Percentiles rank a stretch among this genome's conserved stretches.
phyloP scores from a whole-genome alignment of 306 rosid species.

The Cyamopsis tetragonoloba region DNA sequence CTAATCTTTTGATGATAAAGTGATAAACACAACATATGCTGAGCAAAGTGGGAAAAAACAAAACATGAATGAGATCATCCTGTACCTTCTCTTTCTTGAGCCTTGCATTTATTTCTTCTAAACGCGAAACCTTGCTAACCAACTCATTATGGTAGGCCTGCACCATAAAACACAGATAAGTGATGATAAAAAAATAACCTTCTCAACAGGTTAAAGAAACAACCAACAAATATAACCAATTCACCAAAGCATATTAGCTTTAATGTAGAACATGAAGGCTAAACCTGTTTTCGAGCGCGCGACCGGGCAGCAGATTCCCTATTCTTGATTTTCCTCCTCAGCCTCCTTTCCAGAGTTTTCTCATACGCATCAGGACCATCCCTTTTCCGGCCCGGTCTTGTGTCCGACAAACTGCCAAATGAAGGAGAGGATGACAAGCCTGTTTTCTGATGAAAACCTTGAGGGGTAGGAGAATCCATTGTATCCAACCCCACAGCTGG shows the following conservation, averaged over 20 bases:
- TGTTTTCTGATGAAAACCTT: slow-evolving; percentile 34
- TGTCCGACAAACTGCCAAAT: slow-evolving; percentile 35
- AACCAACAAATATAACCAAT: not conserved
- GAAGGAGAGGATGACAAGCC: slow-evolving; percentile 55
- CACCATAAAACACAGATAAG: not conserved
- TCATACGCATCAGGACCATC: slow-evolving; percentile 54
- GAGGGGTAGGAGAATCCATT: slow-evolving; percentile 29
- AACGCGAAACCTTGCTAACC: slow-evolving; percentile 30
- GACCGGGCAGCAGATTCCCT: slow-evolving; percentile 88
- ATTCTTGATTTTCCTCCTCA: slow-evolving; percentile 81
- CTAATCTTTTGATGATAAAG: not conserved
- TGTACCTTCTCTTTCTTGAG: slow-evolving; percentile 58
- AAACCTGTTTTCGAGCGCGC: slow-evolving; percentile 85
- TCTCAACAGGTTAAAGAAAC: not conserved
- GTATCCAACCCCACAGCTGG: slow-evolving; percentile 39
- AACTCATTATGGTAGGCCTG: slow-evolving; percentile 60
- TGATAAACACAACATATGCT: not conserved
- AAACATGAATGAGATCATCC: not conserved
- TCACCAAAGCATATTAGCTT: not conserved
- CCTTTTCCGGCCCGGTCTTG: slow-evolving; percentile 53
- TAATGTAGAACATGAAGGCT: not conserved
- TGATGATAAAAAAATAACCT: not conserved
- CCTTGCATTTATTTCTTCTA: slow-evolving; percentile 43
- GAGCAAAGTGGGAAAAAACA: not conserved
- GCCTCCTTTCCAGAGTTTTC: slow-evolving; percentile 69